Evolutionary conservation across 2,329 filamentous ascomycete genomes (phyloP).

Genomic region (Penicillium sclerotiorum): DNA sequence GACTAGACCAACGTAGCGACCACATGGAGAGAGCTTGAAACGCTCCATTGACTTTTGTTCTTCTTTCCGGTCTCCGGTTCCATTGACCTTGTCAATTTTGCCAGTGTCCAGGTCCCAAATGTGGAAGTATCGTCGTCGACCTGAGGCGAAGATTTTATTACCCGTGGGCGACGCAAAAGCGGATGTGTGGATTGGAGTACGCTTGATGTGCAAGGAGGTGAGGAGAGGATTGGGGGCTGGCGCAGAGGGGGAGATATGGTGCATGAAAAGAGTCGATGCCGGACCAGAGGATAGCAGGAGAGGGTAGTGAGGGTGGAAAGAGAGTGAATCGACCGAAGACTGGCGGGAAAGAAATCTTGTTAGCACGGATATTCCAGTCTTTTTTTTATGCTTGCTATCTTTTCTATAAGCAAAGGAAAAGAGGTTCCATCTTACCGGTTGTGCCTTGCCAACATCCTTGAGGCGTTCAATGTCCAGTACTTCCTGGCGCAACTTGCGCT

Average conservation of each 20-base stretch:
- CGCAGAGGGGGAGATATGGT: conserved; percentile 79
- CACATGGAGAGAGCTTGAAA: conserved; percentile 85
- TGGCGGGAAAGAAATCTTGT: conserved; percentile 22
- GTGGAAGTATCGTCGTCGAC: conserved; percentile 88
- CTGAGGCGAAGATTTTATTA: conserved; percentile 83
- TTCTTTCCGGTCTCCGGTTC: conserved; percentile 67
- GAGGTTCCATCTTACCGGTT: conserved; percentile 67
- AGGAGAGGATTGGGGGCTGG: conserved; percentile 84
- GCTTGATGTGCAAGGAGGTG: conserved; percentile 83
- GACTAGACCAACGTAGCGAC: conserved; percentile 79
- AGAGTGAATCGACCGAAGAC: conserved; percentile 77
- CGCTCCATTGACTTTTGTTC: conserved; percentile 90
- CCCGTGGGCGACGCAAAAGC: conserved; percentile 74
- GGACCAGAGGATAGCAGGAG: conserved; percentile 87
- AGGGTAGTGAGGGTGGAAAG: conserved; percentile 86
- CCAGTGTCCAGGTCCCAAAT: conserved; percentile 87
- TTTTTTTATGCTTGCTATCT: too few relatives aligned
- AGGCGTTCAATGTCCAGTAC: conserved; percentile 87
- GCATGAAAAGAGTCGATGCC: conserved; percentile 81
- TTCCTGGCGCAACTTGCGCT: conserved; percentile 78
- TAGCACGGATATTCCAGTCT: background rate
- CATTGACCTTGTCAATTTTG: conserved; percentile 77
- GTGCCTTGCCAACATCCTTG: conserved; percentile 78
- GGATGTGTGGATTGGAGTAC: conserved; percentile 81
- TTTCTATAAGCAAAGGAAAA: too few relatives aligned